phyloP scores from a whole-genome alignment of 306 rosid species.

The Vicia sativa region DNA sequence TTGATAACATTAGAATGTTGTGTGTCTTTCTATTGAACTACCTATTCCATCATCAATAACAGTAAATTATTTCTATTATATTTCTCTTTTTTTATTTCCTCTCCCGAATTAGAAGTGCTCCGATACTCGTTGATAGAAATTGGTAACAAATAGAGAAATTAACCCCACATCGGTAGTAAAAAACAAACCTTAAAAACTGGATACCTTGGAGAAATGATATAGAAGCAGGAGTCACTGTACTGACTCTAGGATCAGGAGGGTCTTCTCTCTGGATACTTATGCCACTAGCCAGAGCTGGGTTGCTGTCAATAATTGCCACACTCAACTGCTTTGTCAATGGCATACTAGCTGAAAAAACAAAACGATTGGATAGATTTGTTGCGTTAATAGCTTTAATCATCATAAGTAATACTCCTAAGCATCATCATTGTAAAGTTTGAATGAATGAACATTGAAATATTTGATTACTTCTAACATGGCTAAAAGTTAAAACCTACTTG shows the following conservation, averaged over 20 bases:
- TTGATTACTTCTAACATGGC: too few species aligned
- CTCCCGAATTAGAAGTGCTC: too few species aligned
- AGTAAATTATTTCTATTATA: too few species aligned
- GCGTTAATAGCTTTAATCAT: constrained; percentile 6
- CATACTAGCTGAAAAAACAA: constrained; percentile 68
- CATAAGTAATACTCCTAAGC: constrained; percentile 14
- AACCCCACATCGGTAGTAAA: constrained; percentile 9
- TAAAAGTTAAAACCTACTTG: too few species aligned
- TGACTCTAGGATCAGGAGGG: constrained; percentile 93
- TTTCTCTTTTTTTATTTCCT: constrained; percentile 14
- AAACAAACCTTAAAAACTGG: constrained; percentile 24
- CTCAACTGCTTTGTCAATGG: constrained; percentile 88
- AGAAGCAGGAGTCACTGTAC: constrained; percentile 87
- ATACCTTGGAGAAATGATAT: constrained; percentile 88
- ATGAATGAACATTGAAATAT: too few species aligned
- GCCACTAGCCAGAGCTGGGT: constrained; percentile 67
- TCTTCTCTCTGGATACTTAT: constrained; percentile 66
- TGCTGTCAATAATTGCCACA: constrained; percentile 94
- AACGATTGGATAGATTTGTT: constrained; percentile 19
- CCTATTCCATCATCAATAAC: too few species aligned
- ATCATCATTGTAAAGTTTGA: constrained; percentile 15
- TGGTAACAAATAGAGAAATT: not conserved
- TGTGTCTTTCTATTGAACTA: too few species aligned
- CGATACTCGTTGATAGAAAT: too few species aligned
- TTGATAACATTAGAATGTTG: too few species aligned